A percentile compares a stretch with the other conserved stretches of the same genome.
Conservation (phyloP, 1,284 basidiomycete genomes). For the Coniferiporia sulphurascens region DNA sequence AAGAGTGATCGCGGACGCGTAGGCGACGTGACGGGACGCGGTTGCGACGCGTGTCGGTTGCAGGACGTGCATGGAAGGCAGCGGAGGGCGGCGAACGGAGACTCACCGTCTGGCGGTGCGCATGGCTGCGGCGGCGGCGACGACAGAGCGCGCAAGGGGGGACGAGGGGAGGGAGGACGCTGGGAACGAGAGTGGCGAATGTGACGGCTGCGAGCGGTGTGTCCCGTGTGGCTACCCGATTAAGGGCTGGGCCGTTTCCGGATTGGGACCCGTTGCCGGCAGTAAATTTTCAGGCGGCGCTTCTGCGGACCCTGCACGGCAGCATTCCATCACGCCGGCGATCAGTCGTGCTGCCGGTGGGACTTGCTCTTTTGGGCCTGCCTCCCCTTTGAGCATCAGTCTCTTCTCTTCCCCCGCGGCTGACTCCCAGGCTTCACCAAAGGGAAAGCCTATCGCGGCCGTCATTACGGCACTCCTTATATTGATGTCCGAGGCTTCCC, state of each 20-base stretch:
- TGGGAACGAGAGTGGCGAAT: not conserved
- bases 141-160: not conserved
- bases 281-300: not conserved
- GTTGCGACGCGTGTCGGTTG: not conserved
- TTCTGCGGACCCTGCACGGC: not conserved
- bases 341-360: not conserved
- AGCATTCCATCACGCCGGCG: not conserved
- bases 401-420: not conserved
- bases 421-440: not conserved
- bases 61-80: not conserved
- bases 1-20: conserved; percentile 2
- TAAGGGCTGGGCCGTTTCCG: too few relatives aligned
- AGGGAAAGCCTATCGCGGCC: not conserved
- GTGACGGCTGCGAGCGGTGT: too few relatives aligned
- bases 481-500: not conserved
- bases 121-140: not conserved
- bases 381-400: not conserved
- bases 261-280: not conserved
- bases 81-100: not conserved
- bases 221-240: too few relatives aligned
- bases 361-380: not conserved
- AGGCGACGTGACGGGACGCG: not conserved
- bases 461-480: not conserved
- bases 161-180: not conserved
- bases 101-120: not conserved